These are phyloP conservation scores for Backusella macrospora DNA, from an alignment of 192 early-diverging fungal species.

Conservation along the genomic window DNA sequence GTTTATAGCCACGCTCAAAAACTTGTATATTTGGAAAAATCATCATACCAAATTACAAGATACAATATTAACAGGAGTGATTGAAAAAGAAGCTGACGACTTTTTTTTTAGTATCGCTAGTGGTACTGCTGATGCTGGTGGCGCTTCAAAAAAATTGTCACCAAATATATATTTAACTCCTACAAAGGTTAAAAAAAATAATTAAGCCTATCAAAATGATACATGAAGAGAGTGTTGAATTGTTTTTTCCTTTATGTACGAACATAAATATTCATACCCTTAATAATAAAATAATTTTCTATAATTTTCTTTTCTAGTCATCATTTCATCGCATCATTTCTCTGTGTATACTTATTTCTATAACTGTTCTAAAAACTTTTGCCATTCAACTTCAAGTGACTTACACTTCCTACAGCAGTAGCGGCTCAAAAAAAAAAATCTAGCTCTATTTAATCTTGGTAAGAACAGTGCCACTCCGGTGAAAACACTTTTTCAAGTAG, in stretches of 20 bases:
- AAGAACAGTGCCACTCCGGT: background rate
- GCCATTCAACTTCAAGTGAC: too few relatives aligned
- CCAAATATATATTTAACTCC: slow-evolving; percentile 11
- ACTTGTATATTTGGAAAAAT: slow-evolving; percentile 14
- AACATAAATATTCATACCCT: too few relatives aligned
- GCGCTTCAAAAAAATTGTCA: slow-evolving; percentile 5
- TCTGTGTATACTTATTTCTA: background rate
- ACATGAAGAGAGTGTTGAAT: background rate
- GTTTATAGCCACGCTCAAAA: slow-evolving; percentile 1
- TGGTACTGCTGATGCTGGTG: background rate
- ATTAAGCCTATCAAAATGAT: slow-evolving; percentile 8
- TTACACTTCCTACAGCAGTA: too few relatives aligned
- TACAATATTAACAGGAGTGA: background rate
- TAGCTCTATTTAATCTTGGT: too few relatives aligned
- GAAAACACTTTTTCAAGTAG: background rate
- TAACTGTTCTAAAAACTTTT: too few relatives aligned
- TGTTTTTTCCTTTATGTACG: too few relatives aligned
- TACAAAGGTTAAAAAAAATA: slow-evolving; percentile 8
- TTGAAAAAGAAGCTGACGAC: background rate
- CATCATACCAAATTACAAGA: slow-evolving; percentile 5
- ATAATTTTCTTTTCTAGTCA: slow-evolving; percentile 5
- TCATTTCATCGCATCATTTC: slow-evolving; percentile 10
- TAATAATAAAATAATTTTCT: slow-evolving; percentile 12
- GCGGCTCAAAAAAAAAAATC: too few relatives aligned
- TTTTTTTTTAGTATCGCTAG: background rate